These are phyloP conservation scores for Fusarium piperis DNA, from an alignment of 2,329 filamentous ascomycete species.

Conservation along the genomic window DNA sequence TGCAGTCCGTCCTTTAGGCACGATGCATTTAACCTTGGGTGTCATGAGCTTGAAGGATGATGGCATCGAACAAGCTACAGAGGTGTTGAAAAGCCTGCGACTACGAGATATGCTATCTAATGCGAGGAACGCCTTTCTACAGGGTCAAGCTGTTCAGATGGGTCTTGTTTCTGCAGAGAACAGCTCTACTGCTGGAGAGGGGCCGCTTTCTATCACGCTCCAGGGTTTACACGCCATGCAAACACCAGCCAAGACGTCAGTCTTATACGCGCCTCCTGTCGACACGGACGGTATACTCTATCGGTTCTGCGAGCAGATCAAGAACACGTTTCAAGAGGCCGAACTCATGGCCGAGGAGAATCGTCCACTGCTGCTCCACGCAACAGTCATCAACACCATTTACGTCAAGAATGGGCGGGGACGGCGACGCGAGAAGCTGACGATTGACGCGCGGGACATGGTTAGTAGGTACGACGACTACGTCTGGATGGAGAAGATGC, in stretches of 20 bases:
- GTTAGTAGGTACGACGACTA: slow-evolving; percentile 70
- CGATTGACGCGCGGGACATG: slow-evolving; percentile 65
- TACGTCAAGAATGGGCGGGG: slow-evolving; percentile 65
- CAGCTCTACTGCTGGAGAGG: background rate
- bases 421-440: slow-evolving; percentile 51
- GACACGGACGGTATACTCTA: slow-evolving; percentile 63
- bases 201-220: slow-evolving; percentile 56
- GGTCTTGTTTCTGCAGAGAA: background rate
- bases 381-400: slow-evolving; percentile 86
- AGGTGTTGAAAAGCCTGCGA: slow-evolving; percentile 51
- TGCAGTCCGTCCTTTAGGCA: slow-evolving; percentile 80
- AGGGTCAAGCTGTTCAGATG: background rate
- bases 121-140: slow-evolving; percentile 25
- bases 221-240: slow-evolving; percentile 72
- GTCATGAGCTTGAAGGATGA: slow-evolving; percentile 77
- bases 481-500: slow-evolving; percentile 75
- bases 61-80: slow-evolving; percentile 55
- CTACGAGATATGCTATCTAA: slow-evolving; percentile 52
- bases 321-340: slow-evolving; percentile 61
- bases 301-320: slow-evolving; percentile 66
- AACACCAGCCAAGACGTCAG: slow-evolving; percentile 61
- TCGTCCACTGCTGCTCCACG: slow-evolving; percentile 78
- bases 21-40: slow-evolving; percentile 86
- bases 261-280: slow-evolving; percentile 71
- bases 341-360: slow-evolving; percentile 67